A percentile compares a stretch with the other conserved stretches of the same genome.
Evolutionary conservation across 2,329 filamentous ascomycete genomes (phyloP).

Genomic region (Aspergillus ochraceoroseus): DNA sequence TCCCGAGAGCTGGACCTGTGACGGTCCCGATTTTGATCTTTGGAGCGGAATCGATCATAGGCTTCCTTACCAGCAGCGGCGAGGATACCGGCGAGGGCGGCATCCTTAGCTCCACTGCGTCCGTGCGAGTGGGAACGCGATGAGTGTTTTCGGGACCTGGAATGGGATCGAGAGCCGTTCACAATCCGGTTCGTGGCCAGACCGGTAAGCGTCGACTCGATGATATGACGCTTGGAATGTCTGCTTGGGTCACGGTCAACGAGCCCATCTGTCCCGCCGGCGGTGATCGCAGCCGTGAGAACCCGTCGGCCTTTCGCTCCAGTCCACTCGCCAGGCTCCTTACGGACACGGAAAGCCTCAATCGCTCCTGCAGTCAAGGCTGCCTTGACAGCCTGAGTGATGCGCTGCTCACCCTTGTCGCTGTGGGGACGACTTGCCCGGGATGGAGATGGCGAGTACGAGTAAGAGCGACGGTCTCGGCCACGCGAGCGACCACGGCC

Average conservation of each 20-base stretch:
- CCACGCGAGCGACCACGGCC: constrained; percentile 39
- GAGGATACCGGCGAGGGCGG: constrained; percentile 44
- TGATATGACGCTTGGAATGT: constrained; percentile 71
- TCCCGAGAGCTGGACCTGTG: constrained; percentile 50
- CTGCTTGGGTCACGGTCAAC: constrained; percentile 64
- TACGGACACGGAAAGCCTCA: constrained; percentile 85
- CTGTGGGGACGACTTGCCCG: constrained; percentile 51
- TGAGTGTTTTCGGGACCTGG: constrained; percentile 57
- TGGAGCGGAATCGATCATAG: constrained; percentile 43
- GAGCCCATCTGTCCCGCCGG: constrained; percentile 77
- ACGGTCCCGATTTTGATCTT: constrained; percentile 32
- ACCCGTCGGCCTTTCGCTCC: constrained; percentile 89
- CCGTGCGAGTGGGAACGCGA: constrained; percentile 48
- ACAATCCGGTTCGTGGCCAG: constrained; percentile 79
- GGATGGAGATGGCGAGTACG: constrained; percentile 47
- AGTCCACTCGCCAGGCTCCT: constrained; percentile 82
- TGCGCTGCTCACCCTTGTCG: constrained; percentile 54
- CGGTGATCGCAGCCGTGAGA: constrained; percentile 77
- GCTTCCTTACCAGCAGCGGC: constrained; percentile 48
- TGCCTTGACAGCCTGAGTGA: constrained; percentile 84
- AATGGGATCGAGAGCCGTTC: constrained; percentile 72
- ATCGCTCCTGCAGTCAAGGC: constrained; percentile 84
- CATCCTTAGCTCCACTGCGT: constrained; percentile 37
- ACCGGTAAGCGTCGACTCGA: constrained; percentile 84
- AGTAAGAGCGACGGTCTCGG: constrained; percentile 44